phyloP scores from a whole-genome alignment of 176 grass and related monocot genomes.

The Oryza coarctata region DNA sequence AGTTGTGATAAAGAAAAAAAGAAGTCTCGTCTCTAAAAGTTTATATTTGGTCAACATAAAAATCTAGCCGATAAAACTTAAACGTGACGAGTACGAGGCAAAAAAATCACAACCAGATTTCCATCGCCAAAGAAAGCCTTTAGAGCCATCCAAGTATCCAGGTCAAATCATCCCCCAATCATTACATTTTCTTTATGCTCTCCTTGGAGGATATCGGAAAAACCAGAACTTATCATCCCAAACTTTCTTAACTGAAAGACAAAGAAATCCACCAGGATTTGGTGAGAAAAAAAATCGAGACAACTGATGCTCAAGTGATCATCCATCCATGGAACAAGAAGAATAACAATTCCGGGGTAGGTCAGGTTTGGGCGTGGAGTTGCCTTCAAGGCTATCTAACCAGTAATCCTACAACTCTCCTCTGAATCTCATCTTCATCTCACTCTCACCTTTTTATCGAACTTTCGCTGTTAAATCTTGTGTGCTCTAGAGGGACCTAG shows the following conservation, averaged over 20 bases:
- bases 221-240: background rate
- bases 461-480: constrained; percentile 21
- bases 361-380: constrained; percentile 24
- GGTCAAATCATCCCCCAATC: constrained; percentile 7
- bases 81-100: background rate
- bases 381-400: constrained; percentile 50
- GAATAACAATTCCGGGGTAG: background rate
- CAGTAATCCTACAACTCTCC: background rate
- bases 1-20: too few relatives aligned
- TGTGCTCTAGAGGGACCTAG: constrained; percentile 9
- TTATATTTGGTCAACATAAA: too few relatives aligned
- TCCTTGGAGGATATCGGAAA: background rate
- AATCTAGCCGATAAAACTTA: too few relatives aligned
- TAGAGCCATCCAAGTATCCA: background rate
- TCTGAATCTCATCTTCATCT: background rate
- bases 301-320: constrained; percentile 11
- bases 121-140: constrained; percentile 9
- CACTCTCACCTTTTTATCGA: constrained; percentile 19
- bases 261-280: constrained; percentile 36
- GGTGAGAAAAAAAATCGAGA: constrained; percentile 27
- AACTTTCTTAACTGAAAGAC: constrained; percentile 42
- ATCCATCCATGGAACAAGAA: background rate
- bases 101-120: constrained; percentile 5
- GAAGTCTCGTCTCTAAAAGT: too few relatives aligned
- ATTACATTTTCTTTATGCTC: background rate